Evolutionary conservation across 176 grass and related monocot genomes (phyloP).

Genomic region (Pontederia paniculata): DNA sequence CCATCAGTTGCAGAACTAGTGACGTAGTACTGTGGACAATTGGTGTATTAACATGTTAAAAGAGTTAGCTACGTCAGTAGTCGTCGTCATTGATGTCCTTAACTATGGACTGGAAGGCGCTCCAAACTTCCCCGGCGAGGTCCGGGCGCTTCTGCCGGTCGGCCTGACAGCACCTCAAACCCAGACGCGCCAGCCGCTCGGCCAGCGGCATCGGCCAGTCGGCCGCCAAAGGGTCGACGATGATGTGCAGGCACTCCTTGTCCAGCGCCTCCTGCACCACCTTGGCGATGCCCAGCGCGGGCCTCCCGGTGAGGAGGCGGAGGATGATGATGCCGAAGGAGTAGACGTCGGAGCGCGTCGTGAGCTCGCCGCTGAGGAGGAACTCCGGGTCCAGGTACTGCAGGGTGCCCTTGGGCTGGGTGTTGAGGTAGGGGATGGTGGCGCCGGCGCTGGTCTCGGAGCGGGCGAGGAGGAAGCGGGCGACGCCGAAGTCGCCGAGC

Average conservation of each 20-base stretch:
- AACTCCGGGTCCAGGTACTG: constrained; percentile 43
- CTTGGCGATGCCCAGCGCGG: constrained; percentile 25
- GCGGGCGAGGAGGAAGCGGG: constrained; percentile 16
- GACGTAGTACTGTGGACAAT: too few species aligned
- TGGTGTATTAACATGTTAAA: too few species aligned
- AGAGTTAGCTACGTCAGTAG: too few species aligned
- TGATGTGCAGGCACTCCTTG: constrained; percentile 12
- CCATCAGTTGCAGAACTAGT: too few species aligned
- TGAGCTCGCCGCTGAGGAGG: constrained; percentile 25
- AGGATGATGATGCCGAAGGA: constrained; percentile 46
- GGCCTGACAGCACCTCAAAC: constrained; percentile 38
- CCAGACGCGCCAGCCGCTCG: constrained; percentile 30
- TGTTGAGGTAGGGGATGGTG: constrained; percentile 17
- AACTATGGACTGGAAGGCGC: constrained; percentile 27
- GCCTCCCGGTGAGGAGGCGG: constrained; percentile 35
- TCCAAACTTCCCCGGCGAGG: constrained; percentile 25
- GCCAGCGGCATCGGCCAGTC: constrained; percentile 40
- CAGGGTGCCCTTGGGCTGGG: constrained; percentile 24
- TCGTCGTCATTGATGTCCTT: background rate
- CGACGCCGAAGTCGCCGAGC: constrained; percentile 41
- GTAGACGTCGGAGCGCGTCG: constrained; percentile 36
- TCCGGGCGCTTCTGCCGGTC: constrained; percentile 29
- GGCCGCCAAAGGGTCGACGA: constrained; percentile 31
- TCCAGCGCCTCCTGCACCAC: constrained; percentile 39
- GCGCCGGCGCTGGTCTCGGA: constrained; percentile 17